Conservation (phyloP, 129 eudicot species). For the Centaurea solstitialis region DNA sequence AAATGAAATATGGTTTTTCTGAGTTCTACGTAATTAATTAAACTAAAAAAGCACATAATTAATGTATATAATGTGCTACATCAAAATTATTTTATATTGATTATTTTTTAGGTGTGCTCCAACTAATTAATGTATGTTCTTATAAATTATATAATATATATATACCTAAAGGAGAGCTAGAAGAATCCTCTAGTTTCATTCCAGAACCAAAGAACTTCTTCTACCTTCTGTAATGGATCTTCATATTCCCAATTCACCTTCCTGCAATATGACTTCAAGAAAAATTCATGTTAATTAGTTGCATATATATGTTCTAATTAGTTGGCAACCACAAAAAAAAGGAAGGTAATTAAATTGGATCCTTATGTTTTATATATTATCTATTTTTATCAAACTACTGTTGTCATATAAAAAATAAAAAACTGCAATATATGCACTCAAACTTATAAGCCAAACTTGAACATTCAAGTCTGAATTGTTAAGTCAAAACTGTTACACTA, state of each 20-base stretch:
- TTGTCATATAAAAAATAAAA: not conserved
- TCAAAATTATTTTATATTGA: constrained; percentile 4
- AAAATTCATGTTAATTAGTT: not conserved
- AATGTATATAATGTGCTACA: constrained; percentile 4
- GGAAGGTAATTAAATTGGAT: too few species aligned
- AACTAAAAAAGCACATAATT: constrained; percentile 6
- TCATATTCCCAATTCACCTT: not conserved
- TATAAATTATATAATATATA: not conserved
- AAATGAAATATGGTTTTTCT: constrained; percentile 8
- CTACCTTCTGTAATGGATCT: not conserved
- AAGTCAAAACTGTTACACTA: not conserved
- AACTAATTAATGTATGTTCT: constrained; percentile 1
- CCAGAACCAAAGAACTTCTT: not conserved
- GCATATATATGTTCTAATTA: constrained; percentile 3
- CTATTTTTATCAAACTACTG: not conserved
- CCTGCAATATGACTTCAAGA: constrained; percentile 11
- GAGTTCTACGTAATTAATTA: constrained; percentile 6
- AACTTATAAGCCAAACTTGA: not conserved
- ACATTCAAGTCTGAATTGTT: not conserved
- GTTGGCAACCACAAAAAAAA: not conserved
- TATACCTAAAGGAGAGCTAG: constrained; percentile 1
- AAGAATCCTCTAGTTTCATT: not conserved
- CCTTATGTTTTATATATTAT: too few species aligned
- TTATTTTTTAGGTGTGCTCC: not conserved
- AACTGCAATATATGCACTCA: not conserved